A percentile compares a stretch with the other conserved stretches of the same genome.
These are phyloP conservation scores for Wickerhamiella bombiphila DNA, from an alignment of 805 yeast species.

Conservation along the genomic window DNA sequence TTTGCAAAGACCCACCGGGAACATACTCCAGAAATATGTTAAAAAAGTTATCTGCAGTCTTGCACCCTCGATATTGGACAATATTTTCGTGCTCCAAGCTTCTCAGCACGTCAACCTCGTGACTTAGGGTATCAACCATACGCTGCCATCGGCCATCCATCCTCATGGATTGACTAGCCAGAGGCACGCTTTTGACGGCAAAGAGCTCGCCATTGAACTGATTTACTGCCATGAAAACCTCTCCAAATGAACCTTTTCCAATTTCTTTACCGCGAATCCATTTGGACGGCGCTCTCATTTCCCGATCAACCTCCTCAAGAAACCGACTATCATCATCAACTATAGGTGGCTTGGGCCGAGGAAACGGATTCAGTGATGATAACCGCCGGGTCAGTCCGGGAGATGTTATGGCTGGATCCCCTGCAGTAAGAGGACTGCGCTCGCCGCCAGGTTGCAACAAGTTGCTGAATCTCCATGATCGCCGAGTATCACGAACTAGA, in stretches of 20 bases:
- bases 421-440: background rate
- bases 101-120: conserved; percentile 43
- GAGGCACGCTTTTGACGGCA: conserved; percentile 91
- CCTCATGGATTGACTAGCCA: conserved; percentile 30
- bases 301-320: conserved; percentile 24
- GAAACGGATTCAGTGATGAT: conserved; percentile 2
- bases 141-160: conserved; percentile 18
- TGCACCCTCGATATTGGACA: conserved; percentile 82
- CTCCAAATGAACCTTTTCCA: conserved; percentile 92
- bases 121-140: conserved; percentile 18
- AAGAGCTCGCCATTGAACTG: conserved; percentile 84
- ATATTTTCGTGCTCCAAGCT: conserved; percentile 82
- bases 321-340: conserved; percentile 20
- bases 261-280: conserved; percentile 91
- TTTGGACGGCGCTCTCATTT: conserved; percentile 46
- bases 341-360: background rate
- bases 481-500: conserved; percentile 10
- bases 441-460: conserved; percentile 13
- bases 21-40: conserved; percentile 74
- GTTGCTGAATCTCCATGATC: conserved; percentile 15
- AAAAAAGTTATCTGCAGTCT: conserved; percentile 51
- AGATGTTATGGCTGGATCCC: background rate
- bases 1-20: conserved; percentile 58
- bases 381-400: conserved; percentile 1
- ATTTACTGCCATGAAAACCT: conserved; percentile 83